A percentile compares a stretch with the other conserved stretches of the same genome.
These are phyloP conservation scores for Amanita fuliginea DNA, from an alignment of 768 basidiomycete genomes.

Conservation along the genomic window DNA sequence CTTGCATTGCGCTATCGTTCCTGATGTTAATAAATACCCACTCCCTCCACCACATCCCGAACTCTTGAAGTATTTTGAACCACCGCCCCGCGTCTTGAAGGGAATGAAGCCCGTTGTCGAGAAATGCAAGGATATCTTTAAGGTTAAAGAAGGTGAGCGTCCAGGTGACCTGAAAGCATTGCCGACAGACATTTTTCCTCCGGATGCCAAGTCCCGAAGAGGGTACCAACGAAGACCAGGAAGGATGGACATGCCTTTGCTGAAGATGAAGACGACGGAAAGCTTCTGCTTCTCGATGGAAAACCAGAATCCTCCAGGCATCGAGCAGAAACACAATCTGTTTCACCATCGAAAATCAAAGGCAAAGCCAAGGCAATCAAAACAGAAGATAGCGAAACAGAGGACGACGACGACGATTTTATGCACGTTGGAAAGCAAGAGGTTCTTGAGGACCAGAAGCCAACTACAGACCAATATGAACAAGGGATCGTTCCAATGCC, in stretches of 20 bases:
- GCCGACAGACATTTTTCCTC: not conserved
- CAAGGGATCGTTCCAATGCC: slow-evolving; percentile 24
- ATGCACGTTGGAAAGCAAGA: slow-evolving; percentile 16
- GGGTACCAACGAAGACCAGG: slow-evolving; percentile 33
- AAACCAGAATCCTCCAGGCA: slow-evolving; percentile 17
- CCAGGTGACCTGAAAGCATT: not conserved
- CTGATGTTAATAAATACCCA: slow-evolving; percentile 63
- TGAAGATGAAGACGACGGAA: slow-evolving; percentile 41
- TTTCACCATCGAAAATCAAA: slow-evolving; percentile 14
- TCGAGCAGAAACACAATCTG: slow-evolving; percentile 2
- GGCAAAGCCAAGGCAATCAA: slow-evolving; percentile 19
- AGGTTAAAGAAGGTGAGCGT: slow-evolving; percentile 62
- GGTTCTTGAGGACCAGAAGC: not conserved
- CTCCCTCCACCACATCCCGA: slow-evolving; percentile 82
- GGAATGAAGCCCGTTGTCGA: slow-evolving; percentile 44
- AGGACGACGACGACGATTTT: slow-evolving; percentile 28
- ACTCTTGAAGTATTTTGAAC: slow-evolving; percentile 72
- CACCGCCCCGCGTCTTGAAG: slow-evolving; percentile 61
- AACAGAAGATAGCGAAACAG: slow-evolving; percentile 41
- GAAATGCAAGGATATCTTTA: slow-evolving; percentile 54
- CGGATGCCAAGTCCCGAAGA: slow-evolving; percentile 45
- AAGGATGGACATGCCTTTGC: slow-evolving; percentile 58
- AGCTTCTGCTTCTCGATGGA: slow-evolving; percentile 45
- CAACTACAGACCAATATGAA: slow-evolving; percentile 4
- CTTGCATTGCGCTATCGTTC: slow-evolving; percentile 75